Base-by-base conservation (phyloP, 1,284 basidiomycete species). In the Papiliotrema flavescens region DNA sequence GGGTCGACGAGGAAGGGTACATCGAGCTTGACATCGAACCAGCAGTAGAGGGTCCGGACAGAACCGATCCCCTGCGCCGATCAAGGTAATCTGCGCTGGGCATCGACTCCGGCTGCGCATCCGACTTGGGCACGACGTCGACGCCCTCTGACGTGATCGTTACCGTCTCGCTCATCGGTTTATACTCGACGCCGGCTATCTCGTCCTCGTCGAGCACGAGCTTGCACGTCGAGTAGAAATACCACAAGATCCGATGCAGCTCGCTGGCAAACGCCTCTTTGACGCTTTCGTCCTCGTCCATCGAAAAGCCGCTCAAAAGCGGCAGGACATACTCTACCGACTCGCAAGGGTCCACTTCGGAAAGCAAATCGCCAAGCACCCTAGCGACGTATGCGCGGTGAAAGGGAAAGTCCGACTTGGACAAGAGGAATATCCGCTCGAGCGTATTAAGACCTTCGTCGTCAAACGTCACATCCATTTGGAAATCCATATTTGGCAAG, bases 311-410 rank as follows among this genome's bases (percentile, higher is more conserved):
- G 51, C 85, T 89, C 56, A 98, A 83, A 19, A 97, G 81, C 1
- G 94, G 94, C 14, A 97, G 80, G 48, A 98, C 90, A 72, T 96
- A 98, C 74, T 94, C 90, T 64, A 93, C 87, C 2, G 91, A 92
- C 65, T 98, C 95, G 59, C 84, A 84, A 2, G 95, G 87, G 26
- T 87, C 83, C 49, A 94, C 86, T 48, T 86, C 84, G 50, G 83
- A 80, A 15, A 91, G 81, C 69, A 87, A 84, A 3, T 83, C 81
- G 19, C 87, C 87, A 26, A 95, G 81, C 15, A 87, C 84, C 61
- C 87, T 85, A 1, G 87, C 84, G 63, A 97, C 94, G 73, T 89
- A 92, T 34, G 91, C 83, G 36, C 84, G 82, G 69, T 96, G 93
- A 69, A 90, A 90, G 15, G 85, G 79, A 53, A 88, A 85, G 61